Evolutionary conservation across 768 basidiomycete genomes (phyloP).

Genomic region (Hygrophoropsis aurantiaca): DNA sequence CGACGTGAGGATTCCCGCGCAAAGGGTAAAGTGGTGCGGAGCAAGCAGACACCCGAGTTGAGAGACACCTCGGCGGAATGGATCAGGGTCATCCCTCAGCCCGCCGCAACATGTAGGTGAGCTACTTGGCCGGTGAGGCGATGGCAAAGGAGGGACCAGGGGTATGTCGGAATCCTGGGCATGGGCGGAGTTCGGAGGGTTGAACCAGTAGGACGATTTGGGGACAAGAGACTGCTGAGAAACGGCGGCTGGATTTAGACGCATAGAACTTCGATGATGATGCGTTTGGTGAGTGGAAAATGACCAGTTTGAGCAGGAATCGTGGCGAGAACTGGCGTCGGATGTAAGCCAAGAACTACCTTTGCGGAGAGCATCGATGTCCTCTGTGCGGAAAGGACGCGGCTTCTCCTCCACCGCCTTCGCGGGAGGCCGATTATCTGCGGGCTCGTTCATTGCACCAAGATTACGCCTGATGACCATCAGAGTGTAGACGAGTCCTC

Average conservation of each 20-base stretch:
- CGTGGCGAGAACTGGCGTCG: constrained; percentile 49
- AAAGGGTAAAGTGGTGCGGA: too few species aligned
- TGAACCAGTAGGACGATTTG: constrained; percentile 68
- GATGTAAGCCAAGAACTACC: constrained; percentile 84
- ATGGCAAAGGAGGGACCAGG: constrained; percentile 56
- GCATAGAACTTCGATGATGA: constrained; percentile 23
- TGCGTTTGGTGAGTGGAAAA: constrained; percentile 68
- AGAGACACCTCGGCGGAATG: constrained; percentile 59
- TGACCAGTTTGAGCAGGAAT: constrained; percentile 69
- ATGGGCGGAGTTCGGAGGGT: constrained; percentile 39
- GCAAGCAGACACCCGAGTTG: too few species aligned
- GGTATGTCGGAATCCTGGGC: constrained; percentile 46
- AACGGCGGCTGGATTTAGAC: constrained; percentile 19
- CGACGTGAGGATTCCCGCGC: too few species aligned
- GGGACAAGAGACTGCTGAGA: constrained; percentile 33
- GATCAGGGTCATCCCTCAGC: constrained; percentile 54
- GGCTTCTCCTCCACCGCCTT: constrained; percentile 51
- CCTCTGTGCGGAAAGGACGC: constrained; percentile 66
- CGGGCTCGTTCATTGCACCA: constrained; percentile 47
- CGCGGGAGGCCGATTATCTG: constrained; percentile 62
- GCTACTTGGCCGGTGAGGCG: constrained; percentile 48
- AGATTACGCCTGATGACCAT: constrained; percentile 67
- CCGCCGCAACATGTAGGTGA: constrained; percentile 40
- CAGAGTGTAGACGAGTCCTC: constrained; percentile 60
- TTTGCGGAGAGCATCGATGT: constrained; percentile 70